These are phyloP conservation scores for Pythium sp. DNA, from an alignment of 352 stramenopile species.

Conservation along the genomic window DNA sequence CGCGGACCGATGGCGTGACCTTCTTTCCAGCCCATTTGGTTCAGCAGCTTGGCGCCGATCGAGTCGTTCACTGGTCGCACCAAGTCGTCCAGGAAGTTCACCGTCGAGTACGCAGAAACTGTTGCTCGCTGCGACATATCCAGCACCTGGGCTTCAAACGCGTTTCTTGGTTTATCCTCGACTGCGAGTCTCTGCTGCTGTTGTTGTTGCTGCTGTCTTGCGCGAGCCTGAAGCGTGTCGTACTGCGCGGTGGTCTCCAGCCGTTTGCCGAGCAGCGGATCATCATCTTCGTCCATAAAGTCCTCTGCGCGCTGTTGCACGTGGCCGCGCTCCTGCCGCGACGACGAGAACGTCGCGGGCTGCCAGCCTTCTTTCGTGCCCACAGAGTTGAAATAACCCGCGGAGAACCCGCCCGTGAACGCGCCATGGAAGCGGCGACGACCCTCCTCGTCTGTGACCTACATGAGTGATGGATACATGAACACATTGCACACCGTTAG, in stretches of 20 bases:
- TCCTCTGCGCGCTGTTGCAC: slow-evolving; percentile 81
- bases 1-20: slow-evolving; percentile 85
- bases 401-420: slow-evolving; percentile 93
- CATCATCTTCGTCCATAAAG: slow-evolving; percentile 95
- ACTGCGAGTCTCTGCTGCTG: slow-evolving; percentile 2
- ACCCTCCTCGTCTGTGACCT: slow-evolving; percentile 74
- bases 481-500: neutral
- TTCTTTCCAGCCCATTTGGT: slow-evolving; percentile 90
- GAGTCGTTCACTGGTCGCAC: slow-evolving; percentile 70
- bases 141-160: slow-evolving; percentile 16
- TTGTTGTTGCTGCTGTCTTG: slow-evolving; percentile 32
- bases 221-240: slow-evolving; percentile 46
- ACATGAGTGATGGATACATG: neutral
- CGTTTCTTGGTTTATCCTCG: slow-evolving; percentile 6
- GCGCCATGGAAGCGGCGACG: slow-evolving; percentile 90
- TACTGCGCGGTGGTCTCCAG: slow-evolving; percentile 70
- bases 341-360: slow-evolving; percentile 81
- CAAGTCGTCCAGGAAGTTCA: slow-evolving; percentile 70
- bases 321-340: slow-evolving; percentile 33
- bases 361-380: slow-evolving; percentile 88
- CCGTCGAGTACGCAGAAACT: slow-evolving; percentile 24
- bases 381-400: slow-evolving; percentile 94
- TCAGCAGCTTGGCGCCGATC: slow-evolving; percentile 80
- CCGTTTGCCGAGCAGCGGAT: slow-evolving; percentile 79
- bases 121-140: neutral